Base-by-base conservation (phyloP, 2,329 filamentous ascomycete species). In the Tolypocladium capitatum region DNA sequence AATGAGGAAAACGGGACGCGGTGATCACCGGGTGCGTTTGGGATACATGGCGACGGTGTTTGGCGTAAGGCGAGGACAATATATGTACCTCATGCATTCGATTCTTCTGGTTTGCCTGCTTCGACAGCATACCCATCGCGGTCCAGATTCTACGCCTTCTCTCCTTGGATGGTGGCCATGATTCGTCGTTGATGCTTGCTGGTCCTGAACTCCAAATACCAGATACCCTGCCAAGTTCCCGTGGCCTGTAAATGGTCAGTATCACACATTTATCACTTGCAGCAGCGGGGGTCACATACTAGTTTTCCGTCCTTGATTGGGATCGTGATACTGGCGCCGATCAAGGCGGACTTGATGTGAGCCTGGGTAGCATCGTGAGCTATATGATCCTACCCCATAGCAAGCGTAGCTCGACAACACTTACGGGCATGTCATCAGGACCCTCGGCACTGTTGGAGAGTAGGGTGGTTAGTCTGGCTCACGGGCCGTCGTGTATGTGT, bases 141-240 rank as follows among this genome's bases (percentile, higher is more conserved):
- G 16, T 24, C 31, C 34, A 36, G 31, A 14, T 31, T 32, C 48
- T 54, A 71, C 46, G 69, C 69, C 63, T 81, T 81, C 70, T 96
- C 86, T 40, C 91, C 92, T 66, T 97, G 90, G 52, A 97, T 94
- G 1, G 92, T 97, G 47, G 91, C 91, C 52, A 98, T 83, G 13
- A 97, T 78, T 62, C 81, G 85, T 59, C 92, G 78, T 53, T 79
- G 73, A 66, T 96, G 90, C 66, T 80, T 87, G 56, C 71, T 71
- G 10, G 73, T 76, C 48, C 91, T 76, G 63, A 97, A 97, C 67
- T 97, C 92, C 54, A 96, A 69, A 65, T 94, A 94, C 86, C 87
- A 97, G 50, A 97, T 91, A 0, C 92, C 80, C 59, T 92, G 86
- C 86, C 86, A 91, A 4, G 80, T 84, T 21, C 81, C 81, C 13